These are phyloP conservation scores for Cubamyces sp. DNA, from an alignment of 768 basidiomycete species.

Conservation along the genomic window DNA sequence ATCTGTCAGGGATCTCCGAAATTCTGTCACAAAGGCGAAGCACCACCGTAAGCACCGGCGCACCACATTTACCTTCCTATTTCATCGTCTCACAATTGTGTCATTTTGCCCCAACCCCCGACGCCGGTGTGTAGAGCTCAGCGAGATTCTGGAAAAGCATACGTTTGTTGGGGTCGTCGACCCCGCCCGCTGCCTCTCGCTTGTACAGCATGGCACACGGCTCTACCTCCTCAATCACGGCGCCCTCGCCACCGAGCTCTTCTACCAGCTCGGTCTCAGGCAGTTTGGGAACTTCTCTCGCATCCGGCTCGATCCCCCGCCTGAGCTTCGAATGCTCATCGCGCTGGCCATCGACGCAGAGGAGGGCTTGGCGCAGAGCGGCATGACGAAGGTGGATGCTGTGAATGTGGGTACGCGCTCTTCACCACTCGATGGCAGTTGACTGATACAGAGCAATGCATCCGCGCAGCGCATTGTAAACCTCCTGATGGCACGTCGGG, in stretches of 20 bases:
- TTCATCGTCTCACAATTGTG: background rate
- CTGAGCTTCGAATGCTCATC: conserved; percentile 69
- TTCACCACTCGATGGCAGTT: background rate
- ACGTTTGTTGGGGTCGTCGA: conserved; percentile 94
- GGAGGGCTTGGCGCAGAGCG: conserved; percentile 52
- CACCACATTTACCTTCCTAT: background rate
- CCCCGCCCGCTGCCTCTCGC: conserved; percentile 66
- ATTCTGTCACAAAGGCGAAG: conserved; percentile 56
- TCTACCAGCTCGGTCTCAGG: conserved; percentile 90
- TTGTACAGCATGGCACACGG: conserved; percentile 87
- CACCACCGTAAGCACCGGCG: conserved; percentile 64
- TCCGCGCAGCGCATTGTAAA: conserved; percentile 59
- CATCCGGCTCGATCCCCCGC: conserved; percentile 83
- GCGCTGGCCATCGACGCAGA: conserved; percentile 80
- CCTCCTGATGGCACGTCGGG: conserved; percentile 61
- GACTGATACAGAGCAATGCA: background rate
- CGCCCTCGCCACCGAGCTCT: conserved; percentile 84
- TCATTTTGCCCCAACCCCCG: background rate
- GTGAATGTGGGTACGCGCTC: conserved; percentile 58
- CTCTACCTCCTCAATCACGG: conserved; percentile 90
- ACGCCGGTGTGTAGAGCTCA: conserved; percentile 58
- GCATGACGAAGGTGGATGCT: conserved; percentile 62
- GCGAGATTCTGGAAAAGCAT: conserved; percentile 84
- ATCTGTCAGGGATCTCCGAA: conserved; percentile 72
- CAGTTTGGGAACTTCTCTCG: conserved; percentile 87